Base-by-base conservation (phyloP, 2,329 filamentous ascomycete species). In the Fusarium setosum region DNA sequence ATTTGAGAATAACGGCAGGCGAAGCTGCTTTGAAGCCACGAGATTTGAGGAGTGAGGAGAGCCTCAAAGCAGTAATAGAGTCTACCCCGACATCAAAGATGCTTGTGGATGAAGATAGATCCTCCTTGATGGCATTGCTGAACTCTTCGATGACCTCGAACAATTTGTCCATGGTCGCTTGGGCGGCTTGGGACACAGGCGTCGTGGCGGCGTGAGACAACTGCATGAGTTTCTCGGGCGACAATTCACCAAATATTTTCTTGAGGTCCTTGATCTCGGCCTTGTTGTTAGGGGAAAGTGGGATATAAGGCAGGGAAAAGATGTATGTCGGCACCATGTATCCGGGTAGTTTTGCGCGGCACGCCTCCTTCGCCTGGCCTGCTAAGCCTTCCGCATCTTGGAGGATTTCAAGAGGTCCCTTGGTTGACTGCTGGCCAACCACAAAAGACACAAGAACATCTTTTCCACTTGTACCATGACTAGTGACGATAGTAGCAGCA, bases 251-350 rank as follows among this genome's bases (percentile, higher is more conserved):
- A 71, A 95, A 97, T 2, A 96, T 77, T 1, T 79, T 76, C 57
- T 86, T 90, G 4, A 97, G 78, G 32, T 83, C 82, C 71, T 91
- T 95, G 7, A 84, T 83, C 70, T 97, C 94, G 0, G 91, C 90
- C 74, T 97, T 97, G 77, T 97, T 97, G 75, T 97, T 97, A 7
- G 92, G 82, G 2, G 93, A 96, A 0, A 97, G 82, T 0, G 94
- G 94, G 53, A 97, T 88, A 8, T 81, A 83, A 0, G 88, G 84
- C 8, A 97, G 79, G 4, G 86, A 86, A 21, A 97, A 81, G 59
- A 96, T 88, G 72, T 96, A 92, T 0, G 93, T 94, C 1, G 94
- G 95, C 3, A 97, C 87, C 94, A 97, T 97, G 75, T 97, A 97
- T 0, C 85, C 86, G 0, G 94, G 92, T 4, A 97, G 83, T 20